A percentile compares a stretch with the other conserved stretches of the same genome.
Evolutionary conservation across 139 green algal species (phyloP).

Genomic region (Dunaliella sp.): DNA sequence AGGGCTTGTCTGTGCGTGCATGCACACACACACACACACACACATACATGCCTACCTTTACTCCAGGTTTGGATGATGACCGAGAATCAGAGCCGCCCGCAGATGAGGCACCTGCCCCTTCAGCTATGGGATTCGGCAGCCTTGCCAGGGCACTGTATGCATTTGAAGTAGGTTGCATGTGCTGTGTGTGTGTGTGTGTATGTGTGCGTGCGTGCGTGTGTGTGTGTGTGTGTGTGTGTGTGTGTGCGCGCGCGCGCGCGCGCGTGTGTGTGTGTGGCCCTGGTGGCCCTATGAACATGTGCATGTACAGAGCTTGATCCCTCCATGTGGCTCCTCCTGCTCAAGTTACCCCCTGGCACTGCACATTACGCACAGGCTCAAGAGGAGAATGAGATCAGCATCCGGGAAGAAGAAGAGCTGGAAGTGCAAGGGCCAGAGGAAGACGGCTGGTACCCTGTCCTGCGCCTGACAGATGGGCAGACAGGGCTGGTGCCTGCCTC

Average conservation of each 20-base stretch:
- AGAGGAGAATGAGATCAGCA: slow-evolving; percentile 8
- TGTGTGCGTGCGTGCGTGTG: no score
- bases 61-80: background rate
- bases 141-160: background rate
- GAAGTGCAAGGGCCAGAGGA: slow-evolving; percentile 47
- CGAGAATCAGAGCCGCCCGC: background rate
- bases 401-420: slow-evolving; percentile 34
- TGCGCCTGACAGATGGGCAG: slow-evolving; percentile 7
- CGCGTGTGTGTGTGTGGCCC: no score
- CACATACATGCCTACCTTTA: no score
- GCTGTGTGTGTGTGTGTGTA: no score
- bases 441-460: slow-evolving; percentile 56
- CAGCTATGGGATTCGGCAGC: background rate
- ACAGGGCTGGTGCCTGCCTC: slow-evolving; percentile 29
- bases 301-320: no score
- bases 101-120: background rate
- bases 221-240: no score
- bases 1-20: no score
- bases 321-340: no score
- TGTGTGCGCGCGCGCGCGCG: no score
- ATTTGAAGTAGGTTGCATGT: background rate
- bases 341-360: no score
- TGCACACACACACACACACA: no score
- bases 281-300: no score
- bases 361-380: background rate